Evolutionary conservation across 2,329 filamentous ascomycete species (phyloP), one percentile per base, ranked within the genome.

Genomic region (Chrysoporthe cubensis): DNA sequence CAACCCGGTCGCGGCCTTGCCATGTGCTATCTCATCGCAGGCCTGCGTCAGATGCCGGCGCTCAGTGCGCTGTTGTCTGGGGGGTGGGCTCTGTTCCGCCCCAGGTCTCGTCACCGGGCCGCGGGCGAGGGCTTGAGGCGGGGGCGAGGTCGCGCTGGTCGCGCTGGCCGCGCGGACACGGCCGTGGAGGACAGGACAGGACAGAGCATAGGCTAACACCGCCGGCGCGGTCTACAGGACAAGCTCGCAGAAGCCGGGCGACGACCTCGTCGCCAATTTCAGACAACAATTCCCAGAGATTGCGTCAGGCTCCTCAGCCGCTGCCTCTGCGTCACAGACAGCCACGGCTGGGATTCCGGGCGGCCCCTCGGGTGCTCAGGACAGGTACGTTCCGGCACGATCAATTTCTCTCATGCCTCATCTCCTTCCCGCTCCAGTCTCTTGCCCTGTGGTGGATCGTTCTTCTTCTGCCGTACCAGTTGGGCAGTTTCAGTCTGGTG

Each of bases 221-320:
- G 43, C 9, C 32, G 64, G 26, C 34, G 13, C 62, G 42, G 21
- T 42, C 21, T 52, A 67, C 73, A 92, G 90, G 81, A 92, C 87
- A 75, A 93, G 88, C 78, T 89, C 91, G 66, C 92, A 94, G 79
- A 97, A 97, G 83, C 94, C 94, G 66, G 90, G 88, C 78, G 91
- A 94, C 76, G 92, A 94, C 75, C 86, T 97, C 76, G 89, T 96
- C 78, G 89, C 89, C 80, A 90, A 88, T 78, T 97, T 97, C 81
- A 92, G 92, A 78, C 88, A 92, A 75, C 90, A 88, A 73, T 97
- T 97, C 75, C 91, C 93, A 59, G 88, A 94, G 74, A 83, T 86
- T 64, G 83, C 85, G 68, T 82, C 82, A 72, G 77, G 84, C 64
- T 76, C 81, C 67, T 75, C 84, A 65, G 78, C 84, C 74, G 74